Percentiles rank a stretch among this genome's conserved stretches.
These are phyloP conservation scores for Cladochytrium replicatum DNA, from an alignment of 192 early-diverging fungal genomes.

Conservation along the genomic window DNA sequence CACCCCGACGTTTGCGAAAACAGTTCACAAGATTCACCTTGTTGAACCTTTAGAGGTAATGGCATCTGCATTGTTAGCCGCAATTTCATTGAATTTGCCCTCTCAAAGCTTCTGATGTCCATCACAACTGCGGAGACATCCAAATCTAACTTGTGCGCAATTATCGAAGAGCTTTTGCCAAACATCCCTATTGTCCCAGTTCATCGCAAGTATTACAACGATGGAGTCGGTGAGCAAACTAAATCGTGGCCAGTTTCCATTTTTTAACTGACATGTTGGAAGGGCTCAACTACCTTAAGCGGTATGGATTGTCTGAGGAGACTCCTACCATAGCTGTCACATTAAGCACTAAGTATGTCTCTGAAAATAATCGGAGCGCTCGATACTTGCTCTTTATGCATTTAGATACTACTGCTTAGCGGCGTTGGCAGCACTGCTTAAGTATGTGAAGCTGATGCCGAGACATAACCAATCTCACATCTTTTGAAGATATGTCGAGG, in stretches of 20 bases:
- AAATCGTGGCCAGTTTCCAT: too few species aligned
- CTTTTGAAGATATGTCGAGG: constrained; percentile 36
- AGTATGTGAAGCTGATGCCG: constrained; percentile 15
- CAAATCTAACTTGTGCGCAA: constrained; percentile 41
- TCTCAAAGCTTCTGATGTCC: constrained; percentile 37
- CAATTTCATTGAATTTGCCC: neutral
- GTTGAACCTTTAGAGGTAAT: constrained; percentile 48
- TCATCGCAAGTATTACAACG: constrained; percentile 51
- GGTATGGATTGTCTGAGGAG: too few species aligned
- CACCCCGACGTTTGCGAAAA: constrained; percentile 48
- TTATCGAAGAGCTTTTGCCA: constrained; percentile 32
- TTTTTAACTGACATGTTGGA: too few species aligned
- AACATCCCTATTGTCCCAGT: constrained; percentile 30
- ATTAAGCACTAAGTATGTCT: too few species aligned
- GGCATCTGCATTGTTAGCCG: neutral
- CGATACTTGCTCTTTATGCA: constrained; percentile 6
- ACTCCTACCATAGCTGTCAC: too few species aligned
- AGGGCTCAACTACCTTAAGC: too few species aligned
- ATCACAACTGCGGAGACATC: constrained; percentile 35
- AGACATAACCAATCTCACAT: neutral
- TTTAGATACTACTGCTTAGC: constrained; percentile 45
- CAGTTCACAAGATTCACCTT: constrained; percentile 48
- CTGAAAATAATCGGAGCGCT: constrained; percentile 2
- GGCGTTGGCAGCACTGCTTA: constrained; percentile 39
- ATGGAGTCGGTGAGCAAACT: constrained; percentile 3